phyloP scores from a whole-genome alignment of 345 rosid species.

The Euphorbia pulcherrima region DNA sequence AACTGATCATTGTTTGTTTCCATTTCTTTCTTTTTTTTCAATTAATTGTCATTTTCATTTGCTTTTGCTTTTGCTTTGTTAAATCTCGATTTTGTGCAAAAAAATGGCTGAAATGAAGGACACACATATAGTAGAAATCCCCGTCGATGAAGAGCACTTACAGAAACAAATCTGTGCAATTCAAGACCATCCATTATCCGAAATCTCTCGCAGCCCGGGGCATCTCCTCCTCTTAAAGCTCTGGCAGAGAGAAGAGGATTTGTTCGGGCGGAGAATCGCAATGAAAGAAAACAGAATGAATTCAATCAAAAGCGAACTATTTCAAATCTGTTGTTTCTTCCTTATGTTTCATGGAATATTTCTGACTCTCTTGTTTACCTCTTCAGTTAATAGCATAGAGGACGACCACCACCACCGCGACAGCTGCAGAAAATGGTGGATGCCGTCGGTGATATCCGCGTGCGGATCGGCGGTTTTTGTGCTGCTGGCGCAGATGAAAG shows the following conservation, averaged over 20 bases:
- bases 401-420: too few species aligned
- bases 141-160: conserved; percentile 68
- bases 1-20: neutral
- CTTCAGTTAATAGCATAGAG: conserved; percentile 32
- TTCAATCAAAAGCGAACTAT: conserved; percentile 73
- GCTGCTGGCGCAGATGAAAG: conserved; percentile 64
- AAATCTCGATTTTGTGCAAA: neutral
- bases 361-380: conserved; percentile 56
- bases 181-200: conserved; percentile 83
- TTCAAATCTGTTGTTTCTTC: conserved; percentile 76
- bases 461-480: conserved; percentile 64
- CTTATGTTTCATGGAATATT: conserved; percentile 64
- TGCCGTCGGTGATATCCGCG: conserved; percentile 51
- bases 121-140: conserved; percentile 79
- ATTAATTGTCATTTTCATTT: too few species aligned
- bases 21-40: neutral
- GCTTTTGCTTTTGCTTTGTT: too few species aligned
- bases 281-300: conserved; percentile 65
- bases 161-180: conserved; percentile 49
- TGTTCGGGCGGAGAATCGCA: conserved; percentile 44
- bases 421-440: conserved; percentile 76
- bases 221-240: conserved; percentile 83
- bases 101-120: conserved; percentile 55
- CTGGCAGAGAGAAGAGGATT: conserved; percentile 88
- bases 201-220: conserved; percentile 88